Percentiles rank a stretch among this genome's conserved stretches.
Evolutionary conservation across 352 stramenopile genomes (phyloP).

Genomic region (Thalassiosira mediterranea): DNA sequence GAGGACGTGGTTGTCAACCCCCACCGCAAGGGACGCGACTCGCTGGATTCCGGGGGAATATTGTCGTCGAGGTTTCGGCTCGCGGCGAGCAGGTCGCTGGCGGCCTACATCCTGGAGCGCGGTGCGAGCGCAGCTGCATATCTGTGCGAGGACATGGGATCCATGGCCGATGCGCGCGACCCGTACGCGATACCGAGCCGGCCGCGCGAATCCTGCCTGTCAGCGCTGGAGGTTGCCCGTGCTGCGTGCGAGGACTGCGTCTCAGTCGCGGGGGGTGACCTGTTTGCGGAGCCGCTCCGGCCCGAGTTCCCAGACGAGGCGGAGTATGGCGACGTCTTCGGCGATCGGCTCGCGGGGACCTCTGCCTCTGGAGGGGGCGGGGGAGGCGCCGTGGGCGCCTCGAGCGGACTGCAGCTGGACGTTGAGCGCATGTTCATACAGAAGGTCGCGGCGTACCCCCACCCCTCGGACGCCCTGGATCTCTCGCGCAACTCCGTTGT

Average conservation of each 20-base stretch:
- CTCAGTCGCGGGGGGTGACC: conserved; percentile 65
- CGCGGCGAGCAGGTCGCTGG: conserved; percentile 60
- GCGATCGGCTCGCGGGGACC: conserved; percentile 29
- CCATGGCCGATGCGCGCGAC: conserved; percentile 47
- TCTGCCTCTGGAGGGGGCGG: conserved; percentile 1
- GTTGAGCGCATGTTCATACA: conserved; percentile 83
- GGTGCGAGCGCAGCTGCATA: conserved; percentile 52
- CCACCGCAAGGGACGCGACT: conserved; percentile 45
- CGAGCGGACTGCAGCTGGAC: conserved; percentile 71
- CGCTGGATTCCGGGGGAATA: conserved; percentile 40
- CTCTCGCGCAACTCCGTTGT: conserved; percentile 69
- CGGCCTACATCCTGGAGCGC: conserved; percentile 64
- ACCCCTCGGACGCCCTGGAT: conserved; percentile 56
- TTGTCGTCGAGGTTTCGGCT: conserved; percentile 66
- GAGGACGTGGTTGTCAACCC: conserved; percentile 25
- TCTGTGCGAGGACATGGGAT: conserved; percentile 47
- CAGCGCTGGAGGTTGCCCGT: conserved; percentile 63
- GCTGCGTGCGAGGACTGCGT: conserved; percentile 66
- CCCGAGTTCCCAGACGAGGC: conserved; percentile 58
- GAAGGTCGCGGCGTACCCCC: conserved; percentile 66
- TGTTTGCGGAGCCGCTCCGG: conserved; percentile 57
- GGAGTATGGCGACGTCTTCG: conserved; percentile 51
- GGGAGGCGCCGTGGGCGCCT: conserved; percentile 18
- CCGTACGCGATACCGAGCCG: conserved; percentile 51
- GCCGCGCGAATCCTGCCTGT: conserved; percentile 42